Evolutionary conservation across 78 protist species (phyloP).

Genomic region (Planoprotostelium fungivorum): DNA sequence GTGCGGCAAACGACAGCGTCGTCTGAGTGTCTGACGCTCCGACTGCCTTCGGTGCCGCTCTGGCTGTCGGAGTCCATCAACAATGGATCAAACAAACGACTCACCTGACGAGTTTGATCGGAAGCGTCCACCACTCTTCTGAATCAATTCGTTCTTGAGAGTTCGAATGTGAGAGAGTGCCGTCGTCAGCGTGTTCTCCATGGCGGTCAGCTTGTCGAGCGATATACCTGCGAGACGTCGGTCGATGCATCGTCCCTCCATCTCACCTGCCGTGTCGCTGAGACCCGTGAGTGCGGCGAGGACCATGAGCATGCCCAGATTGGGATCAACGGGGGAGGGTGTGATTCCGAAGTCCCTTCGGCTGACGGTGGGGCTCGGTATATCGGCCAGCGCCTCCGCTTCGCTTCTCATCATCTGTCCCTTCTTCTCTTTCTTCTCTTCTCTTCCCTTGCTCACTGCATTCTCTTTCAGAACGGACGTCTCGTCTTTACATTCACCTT

Average conservation of each 20-base stretch:
- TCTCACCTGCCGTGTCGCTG: background rate
- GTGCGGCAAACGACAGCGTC: background rate
- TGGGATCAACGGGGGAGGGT: background rate
- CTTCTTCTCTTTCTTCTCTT: background rate
- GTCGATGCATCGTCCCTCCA: background rate
- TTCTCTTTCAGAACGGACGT: no score
- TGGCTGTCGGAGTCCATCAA: no score
- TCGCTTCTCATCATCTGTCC: background rate
- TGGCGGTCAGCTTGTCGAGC: background rate
- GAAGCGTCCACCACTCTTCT: background rate
- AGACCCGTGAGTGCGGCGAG: background rate
- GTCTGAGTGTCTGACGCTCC: background rate
- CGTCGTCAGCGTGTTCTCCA: background rate
- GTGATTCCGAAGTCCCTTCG: background rate
- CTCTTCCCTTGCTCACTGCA: no score
- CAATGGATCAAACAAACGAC: no score
- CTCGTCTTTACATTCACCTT: background rate
- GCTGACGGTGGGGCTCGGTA: background rate
- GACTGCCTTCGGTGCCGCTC: background rate
- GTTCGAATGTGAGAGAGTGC: background rate
- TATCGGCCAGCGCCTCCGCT: background rate
- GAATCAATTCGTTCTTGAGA: background rate
- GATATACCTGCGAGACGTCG: background rate
- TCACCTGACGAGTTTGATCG: no score
- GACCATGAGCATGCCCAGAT: background rate